Conservation (phyloP, 2,329 filamentous ascomycete species). For the Phaeosphaeria sp. region DNA sequence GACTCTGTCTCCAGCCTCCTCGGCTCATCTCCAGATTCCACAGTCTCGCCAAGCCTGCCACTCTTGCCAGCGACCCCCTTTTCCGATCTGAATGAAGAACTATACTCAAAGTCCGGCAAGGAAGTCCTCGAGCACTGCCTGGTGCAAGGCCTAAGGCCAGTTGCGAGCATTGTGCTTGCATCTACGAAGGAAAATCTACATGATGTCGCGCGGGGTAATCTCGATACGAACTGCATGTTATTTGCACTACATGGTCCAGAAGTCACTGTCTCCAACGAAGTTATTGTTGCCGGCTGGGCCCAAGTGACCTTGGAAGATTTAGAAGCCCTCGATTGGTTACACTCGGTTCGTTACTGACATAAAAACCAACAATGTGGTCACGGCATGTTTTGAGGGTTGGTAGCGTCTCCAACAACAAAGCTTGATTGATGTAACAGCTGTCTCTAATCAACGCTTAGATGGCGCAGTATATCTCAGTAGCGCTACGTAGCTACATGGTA, state of each 20-base stretch:
- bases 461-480: too few relatives aligned
- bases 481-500: too few relatives aligned
- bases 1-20: too few relatives aligned
- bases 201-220: slow-evolving; percentile 1
- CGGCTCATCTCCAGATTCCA: too few relatives aligned
- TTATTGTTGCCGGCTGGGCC: neutral
- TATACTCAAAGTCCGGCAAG: neutral
- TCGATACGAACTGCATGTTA: slow-evolving; percentile 5
- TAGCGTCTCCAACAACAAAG: too few relatives aligned
- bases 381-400: too few relatives aligned
- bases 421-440: too few relatives aligned
- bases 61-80: neutral
- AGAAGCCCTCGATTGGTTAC: too few relatives aligned
- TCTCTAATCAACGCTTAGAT: too few relatives aligned
- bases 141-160: slow-evolving; percentile 5
- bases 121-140: slow-evolving; percentile 7
- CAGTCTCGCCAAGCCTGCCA: too few relatives aligned
- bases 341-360: too few relatives aligned
- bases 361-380: too few relatives aligned
- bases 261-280: neutral
- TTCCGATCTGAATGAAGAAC: neutral
- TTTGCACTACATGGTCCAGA: slow-evolving; percentile 4
- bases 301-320: neutral
- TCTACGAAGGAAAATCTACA: slow-evolving; percentile 1
- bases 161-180: slow-evolving; percentile 1